These are phyloP conservation scores for Purpureocillium takamizusanense DNA, from an alignment of 2,329 filamentous ascomycete genomes.

Conservation along the genomic window DNA sequence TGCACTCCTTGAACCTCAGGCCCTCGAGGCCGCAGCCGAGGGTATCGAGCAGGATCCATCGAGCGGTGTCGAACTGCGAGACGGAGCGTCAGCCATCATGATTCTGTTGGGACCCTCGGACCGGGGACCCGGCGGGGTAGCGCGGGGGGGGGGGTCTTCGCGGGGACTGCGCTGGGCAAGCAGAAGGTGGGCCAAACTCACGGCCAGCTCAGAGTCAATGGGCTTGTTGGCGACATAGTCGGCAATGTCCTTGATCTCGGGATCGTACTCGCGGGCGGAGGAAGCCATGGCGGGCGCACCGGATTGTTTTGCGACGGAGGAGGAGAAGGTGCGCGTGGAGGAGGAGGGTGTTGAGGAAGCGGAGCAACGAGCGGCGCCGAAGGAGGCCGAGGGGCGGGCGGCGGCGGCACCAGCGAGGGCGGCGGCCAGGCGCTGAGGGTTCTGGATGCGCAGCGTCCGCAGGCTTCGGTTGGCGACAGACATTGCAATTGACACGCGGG, in stretches of 20 bases:
- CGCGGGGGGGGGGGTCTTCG: not conserved
- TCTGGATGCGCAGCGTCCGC: constrained; percentile 40
- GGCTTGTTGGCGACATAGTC: constrained; percentile 88
- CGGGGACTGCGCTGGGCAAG: not conserved
- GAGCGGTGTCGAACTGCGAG: constrained; percentile 79
- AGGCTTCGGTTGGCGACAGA: constrained; percentile 42
- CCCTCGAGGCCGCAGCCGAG: constrained; percentile 94
- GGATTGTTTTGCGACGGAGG: constrained; percentile 36
- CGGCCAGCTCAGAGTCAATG: constrained; percentile 85
- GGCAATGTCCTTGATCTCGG: constrained; percentile 92
- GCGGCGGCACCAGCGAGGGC: not conserved
- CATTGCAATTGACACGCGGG: constrained; percentile 4
- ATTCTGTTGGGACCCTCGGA: no score
- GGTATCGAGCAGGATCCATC: constrained; percentile 94
- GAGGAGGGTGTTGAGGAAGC: constrained; percentile 15
- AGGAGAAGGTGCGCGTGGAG: constrained; percentile 33
- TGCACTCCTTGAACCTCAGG: constrained; percentile 90
- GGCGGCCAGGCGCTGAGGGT: constrained; percentile 17
- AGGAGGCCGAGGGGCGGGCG: constrained; percentile 13
- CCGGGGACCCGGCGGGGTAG: not conserved
- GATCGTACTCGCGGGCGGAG: constrained; percentile 62
- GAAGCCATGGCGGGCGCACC: constrained; percentile 42
- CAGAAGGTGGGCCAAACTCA: constrained; percentile 39
- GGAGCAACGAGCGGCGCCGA: constrained; percentile 19
- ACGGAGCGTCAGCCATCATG: not conserved